Base-by-base conservation (phyloP, 2,329 filamentous ascomycete genomes). In the Zopfia rhizophila region DNA sequence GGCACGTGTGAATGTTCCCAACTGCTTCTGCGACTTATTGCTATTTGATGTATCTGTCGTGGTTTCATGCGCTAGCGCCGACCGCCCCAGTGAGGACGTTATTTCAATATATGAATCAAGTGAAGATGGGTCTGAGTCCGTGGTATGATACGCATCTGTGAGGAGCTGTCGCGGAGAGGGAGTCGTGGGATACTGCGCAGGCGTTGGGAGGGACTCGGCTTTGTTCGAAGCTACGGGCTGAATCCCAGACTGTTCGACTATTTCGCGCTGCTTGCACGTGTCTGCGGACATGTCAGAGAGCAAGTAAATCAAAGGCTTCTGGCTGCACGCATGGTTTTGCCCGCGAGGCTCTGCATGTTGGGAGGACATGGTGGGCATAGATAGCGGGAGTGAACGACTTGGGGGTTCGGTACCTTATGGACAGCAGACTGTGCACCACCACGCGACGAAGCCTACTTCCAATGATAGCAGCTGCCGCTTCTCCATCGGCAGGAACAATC, bases 401-500 rank as follows among this genome's bases (percentile, higher is more conserved):
- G 22, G 25, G 13, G 17, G 23, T 13, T 29, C 18, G 13, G 29
- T 47, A 57, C 49, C 36, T 50, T 58, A 54, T 47, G 53, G 48
- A 51, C 55, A 56, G 52, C 56, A 53, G 55, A 56, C 59, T 54
- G 52, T 52, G 55, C 56, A 53, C 66, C 63, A 59, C 63, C 62
- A 53, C 61, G 51, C 65, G 56, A 58, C 66, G 53, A 54, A 54
- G 61, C 57, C 66, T 56, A 55, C 63, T 62, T 69, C 60, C 56
- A 64, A 56, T 59, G 49, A 46, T 53, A 58, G 45, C 53, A 58
- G 55, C 60, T 56, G 62, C 60, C 39, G 53, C 63, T 45, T 66
- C 66, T 69, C 68, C 68, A 70, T 69, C 51, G 59, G 63, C 64
- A 60, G 55, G 53, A 52, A 48, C 55, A 53, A 48, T 61, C 56